Evolutionary conservation across 768 basidiomycete genomes (phyloP).

Genomic region (Trametes gibbosa): DNA sequence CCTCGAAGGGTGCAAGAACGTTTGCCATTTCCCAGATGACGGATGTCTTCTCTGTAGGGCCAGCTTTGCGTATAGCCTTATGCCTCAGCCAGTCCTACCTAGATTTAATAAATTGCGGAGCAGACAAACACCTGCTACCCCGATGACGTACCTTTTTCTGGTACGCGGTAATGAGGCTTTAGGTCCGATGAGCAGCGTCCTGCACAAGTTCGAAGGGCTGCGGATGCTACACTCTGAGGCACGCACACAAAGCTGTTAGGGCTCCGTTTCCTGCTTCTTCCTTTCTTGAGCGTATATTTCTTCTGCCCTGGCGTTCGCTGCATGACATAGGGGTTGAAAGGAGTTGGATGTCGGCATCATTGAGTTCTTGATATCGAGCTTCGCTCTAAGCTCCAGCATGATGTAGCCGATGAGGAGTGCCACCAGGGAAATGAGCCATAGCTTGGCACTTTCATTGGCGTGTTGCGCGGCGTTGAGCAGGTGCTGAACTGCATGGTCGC

Average conservation of each 20-base stretch:
- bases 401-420: too few species aligned
- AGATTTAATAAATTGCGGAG: background rate
- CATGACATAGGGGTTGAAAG: background rate
- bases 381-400: too few species aligned
- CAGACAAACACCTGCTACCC: background rate
- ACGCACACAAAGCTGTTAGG: background rate
- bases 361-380: too few species aligned
- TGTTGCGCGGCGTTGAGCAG: too few species aligned
- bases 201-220: background rate
- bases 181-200: conserved; percentile 13
- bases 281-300: background rate
- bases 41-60: background rate
- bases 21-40: background rate
- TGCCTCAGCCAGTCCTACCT: background rate
- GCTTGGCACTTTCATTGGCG: too few species aligned
- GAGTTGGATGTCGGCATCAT: too few species aligned
- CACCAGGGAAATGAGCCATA: too few species aligned
- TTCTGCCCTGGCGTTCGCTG: background rate
- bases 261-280: background rate
- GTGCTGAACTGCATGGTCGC: too few species aligned
- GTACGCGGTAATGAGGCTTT: conserved; percentile 21
- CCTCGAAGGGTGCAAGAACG: background rate
- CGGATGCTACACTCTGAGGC: background rate
- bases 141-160: conserved; percentile 14
- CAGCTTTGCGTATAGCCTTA: background rate